These are phyloP conservation scores for Skeletonema menzelii DNA, from an alignment of 108 stramenopile genomes.

Conservation along the genomic window DNA sequence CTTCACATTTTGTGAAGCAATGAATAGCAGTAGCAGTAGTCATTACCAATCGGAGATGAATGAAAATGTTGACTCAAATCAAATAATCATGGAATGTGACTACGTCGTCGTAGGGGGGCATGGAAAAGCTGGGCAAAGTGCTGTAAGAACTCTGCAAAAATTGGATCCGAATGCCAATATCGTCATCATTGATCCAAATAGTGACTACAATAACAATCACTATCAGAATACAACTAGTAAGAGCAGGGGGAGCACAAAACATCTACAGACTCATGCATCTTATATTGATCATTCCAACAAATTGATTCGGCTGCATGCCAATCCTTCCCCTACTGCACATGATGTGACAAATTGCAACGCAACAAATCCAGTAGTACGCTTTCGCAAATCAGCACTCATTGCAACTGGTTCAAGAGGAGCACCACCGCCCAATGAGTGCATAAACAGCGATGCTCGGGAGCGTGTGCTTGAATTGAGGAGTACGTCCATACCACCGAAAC, in stretches of 20 bases:
- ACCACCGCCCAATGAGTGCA: conserved; percentile 69
- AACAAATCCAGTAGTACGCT: conserved; percentile 37
- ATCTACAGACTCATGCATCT: conserved; percentile 25
- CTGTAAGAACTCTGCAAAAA: conserved; percentile 22
- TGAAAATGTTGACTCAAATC: background rate
- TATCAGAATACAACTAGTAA: background rate
- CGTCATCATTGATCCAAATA: conserved; percentile 41
- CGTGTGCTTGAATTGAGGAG: conserved; percentile 72
- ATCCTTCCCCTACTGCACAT: background rate
- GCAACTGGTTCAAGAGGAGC: conserved; percentile 82
- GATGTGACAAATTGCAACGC: background rate
- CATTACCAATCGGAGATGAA: background rate
- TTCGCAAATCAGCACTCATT: conserved; percentile 71
- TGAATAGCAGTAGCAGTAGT: background rate
- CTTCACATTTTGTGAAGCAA: background rate
- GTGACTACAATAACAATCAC: background rate
- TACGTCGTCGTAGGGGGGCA: conserved; percentile 36
- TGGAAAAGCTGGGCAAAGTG: conserved; percentile 44
- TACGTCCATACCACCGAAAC: conserved; percentile 11
- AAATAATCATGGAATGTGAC: conserved; percentile 27
- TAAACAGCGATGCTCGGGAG: conserved; percentile 47
- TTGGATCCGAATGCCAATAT: conserved; percentile 38
- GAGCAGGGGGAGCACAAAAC: background rate
- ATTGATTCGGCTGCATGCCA: conserved; percentile 12
- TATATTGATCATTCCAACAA: conserved; percentile 29